phyloP scores from a whole-genome alignment of 257 asterid genomes.

The Salvia splendens region DNA sequence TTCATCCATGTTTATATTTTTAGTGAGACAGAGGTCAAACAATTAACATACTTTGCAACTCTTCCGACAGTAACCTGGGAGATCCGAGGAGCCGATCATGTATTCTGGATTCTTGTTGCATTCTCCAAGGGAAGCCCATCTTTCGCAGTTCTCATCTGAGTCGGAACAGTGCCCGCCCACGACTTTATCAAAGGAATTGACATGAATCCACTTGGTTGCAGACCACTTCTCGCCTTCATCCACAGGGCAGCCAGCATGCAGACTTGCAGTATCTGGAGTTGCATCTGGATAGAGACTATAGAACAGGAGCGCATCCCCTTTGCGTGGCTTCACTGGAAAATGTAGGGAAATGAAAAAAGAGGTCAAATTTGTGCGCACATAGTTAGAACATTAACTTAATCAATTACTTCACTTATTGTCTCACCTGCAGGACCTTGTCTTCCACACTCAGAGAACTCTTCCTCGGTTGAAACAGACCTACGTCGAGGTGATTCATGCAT shows the following conservation, averaged over 20 bases:
- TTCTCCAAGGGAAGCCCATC: conserved; percentile 97
- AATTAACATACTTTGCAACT: conserved; percentile 82
- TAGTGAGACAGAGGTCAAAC: background rate
- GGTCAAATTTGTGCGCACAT: conserved; percentile 13
- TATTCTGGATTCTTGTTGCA: conserved; percentile 88
- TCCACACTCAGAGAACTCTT: conserved; percentile 79
- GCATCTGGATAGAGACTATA: conserved; percentile 79
- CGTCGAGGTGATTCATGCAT: conserved; percentile 69
- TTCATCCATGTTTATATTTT: conserved; percentile 11
- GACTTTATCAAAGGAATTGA: conserved; percentile 69
- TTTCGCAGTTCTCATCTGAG: conserved; percentile 57
- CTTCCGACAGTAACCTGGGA: conserved; percentile 85
- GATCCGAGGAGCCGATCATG: conserved; percentile 82
- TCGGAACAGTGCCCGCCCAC: conserved; percentile 61
- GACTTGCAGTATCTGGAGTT: conserved; percentile 71
- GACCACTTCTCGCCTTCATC: conserved; percentile 98
- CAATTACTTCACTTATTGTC: conserved; percentile 27
- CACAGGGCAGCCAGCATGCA: conserved; percentile 97
- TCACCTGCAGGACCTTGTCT: conserved; percentile 87
- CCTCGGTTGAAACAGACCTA: conserved; percentile 59
- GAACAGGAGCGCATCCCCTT: conserved; percentile 96
- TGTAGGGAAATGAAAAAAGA: conserved; percentile 2
- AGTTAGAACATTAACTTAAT: background rate
- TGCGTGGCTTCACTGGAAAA: conserved; percentile 76
- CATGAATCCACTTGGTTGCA: conserved; percentile 97